Conservation (phyloP, 1,284 basidiomycete genomes). For the Vanrija humicola region DNA sequence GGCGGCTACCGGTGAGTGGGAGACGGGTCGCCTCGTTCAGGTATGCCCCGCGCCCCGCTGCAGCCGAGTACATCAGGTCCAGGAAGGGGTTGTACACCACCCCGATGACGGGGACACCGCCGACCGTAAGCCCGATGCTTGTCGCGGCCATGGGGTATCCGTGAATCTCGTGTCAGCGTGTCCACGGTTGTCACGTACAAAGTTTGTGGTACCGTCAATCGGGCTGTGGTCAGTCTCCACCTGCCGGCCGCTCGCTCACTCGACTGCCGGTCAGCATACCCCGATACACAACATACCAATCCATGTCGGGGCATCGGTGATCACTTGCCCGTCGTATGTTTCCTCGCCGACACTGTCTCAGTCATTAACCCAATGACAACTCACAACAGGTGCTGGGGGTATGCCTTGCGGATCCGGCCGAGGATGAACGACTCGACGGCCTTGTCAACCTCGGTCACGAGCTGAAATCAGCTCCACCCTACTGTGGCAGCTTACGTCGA, state of each 20-base stretch:
- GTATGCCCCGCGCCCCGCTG: conserved; percentile 74
- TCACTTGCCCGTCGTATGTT: conserved; percentile 68
- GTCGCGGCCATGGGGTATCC: conserved; percentile 82
- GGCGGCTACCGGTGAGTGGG: conserved; percentile 69
- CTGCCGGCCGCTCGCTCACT: conserved; percentile 20
- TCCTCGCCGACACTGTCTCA: conserved; percentile 77
- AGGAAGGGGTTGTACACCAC: conserved; percentile 92
- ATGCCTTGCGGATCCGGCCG: conserved; percentile 61
- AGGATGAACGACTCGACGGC: conserved; percentile 83
- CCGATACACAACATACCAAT: conserved; percentile 57
- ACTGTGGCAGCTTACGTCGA: conserved; percentile 56
- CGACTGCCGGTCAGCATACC: conserved; percentile 25
- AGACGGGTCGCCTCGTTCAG: conserved; percentile 59
- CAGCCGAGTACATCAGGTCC: conserved; percentile 75
- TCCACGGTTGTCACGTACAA: conserved; percentile 58
- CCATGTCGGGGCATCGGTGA: conserved; percentile 86
- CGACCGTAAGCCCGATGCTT: conserved; percentile 83
- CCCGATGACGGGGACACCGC: conserved; percentile 74
- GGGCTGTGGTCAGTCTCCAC: conserved; percentile 26
- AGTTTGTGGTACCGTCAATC: conserved; percentile 72
- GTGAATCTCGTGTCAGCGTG: conserved; percentile 29
- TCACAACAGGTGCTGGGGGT: conserved; percentile 78
- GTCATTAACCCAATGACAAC: conserved; percentile 35
- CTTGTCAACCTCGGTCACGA: conserved; percentile 97
- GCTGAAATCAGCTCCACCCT: conserved; percentile 29